Conservation (phyloP, 2,329 filamentous ascomycete genomes). For the Fusarium palustre region DNA sequence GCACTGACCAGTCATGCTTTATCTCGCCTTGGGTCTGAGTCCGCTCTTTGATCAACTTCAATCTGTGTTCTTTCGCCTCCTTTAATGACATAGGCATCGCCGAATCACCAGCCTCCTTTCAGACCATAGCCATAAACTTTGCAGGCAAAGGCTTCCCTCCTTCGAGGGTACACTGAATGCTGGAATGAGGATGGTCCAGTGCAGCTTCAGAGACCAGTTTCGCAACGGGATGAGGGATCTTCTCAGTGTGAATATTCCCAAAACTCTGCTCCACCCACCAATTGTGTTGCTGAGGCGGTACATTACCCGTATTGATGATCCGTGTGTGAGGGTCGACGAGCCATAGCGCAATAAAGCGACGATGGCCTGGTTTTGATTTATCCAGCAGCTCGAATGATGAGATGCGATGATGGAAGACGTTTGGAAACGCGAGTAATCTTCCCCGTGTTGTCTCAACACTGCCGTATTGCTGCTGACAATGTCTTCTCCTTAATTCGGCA, state of each 20-base stretch:
- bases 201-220: background rate
- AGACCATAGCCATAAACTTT: constrained; percentile 30
- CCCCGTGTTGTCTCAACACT: constrained; percentile 37
- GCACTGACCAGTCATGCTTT: too few relatives aligned
- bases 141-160: background rate
- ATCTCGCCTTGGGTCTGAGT: too few relatives aligned
- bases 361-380: constrained; percentile 60
- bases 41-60: constrained; percentile 32
- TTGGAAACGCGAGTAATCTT: constrained; percentile 34
- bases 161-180: constrained; percentile 1
- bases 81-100: constrained; percentile 27
- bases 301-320: constrained; percentile 51
- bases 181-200: background rate
- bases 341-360: constrained; percentile 65
- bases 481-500: fast-evolving
- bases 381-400: constrained; percentile 60
- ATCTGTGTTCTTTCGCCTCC: constrained; percentile 28
- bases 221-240: constrained; percentile 2
- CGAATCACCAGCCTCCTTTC: background rate
- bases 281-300: constrained; percentile 50
- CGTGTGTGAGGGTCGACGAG: constrained; percentile 63
- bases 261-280: constrained; percentile 48
- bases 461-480: constrained; percentile 34
- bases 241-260: background rate
- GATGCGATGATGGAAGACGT: constrained; percentile 39